A percentile compares a stretch with the other conserved stretches of the same genome.
These are phyloP conservation scores for Fibroporia radiculosa DNA, from an alignment of 768 basidiomycete species.

Conservation along the genomic window DNA sequence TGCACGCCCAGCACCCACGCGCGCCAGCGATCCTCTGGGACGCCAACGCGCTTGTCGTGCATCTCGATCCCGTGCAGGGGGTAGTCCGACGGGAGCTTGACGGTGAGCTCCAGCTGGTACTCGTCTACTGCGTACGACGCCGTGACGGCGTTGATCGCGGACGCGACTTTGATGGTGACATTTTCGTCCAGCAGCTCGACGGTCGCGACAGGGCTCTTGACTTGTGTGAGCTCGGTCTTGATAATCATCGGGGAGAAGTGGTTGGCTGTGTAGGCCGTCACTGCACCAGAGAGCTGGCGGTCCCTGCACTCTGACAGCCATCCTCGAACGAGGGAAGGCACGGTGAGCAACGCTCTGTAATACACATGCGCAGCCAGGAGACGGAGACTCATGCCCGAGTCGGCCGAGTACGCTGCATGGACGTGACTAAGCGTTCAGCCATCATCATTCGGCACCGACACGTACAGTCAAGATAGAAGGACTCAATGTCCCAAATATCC, in stretches of 20 bases:
- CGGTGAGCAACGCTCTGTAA: conserved; percentile 74
- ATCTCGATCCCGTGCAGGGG: conserved; percentile 85
- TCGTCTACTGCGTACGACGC: conserved; percentile 88
- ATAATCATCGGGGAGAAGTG: conserved; percentile 90
- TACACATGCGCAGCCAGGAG: conserved; percentile 83
- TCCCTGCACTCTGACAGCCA: conserved; percentile 90
- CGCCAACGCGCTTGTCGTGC: conserved; percentile 81
- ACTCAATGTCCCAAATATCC: conserved; percentile 80
- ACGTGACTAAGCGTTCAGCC: too few species aligned
- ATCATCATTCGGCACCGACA: too few species aligned
- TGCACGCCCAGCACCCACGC: conserved; percentile 91
- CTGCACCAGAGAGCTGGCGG: conserved; percentile 70
- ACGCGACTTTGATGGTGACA: conserved; percentile 70
- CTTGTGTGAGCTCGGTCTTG: conserved; percentile 67
- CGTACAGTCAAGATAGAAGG: conserved; percentile 71
- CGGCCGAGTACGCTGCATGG: conserved; percentile 49
- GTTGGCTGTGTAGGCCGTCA: conserved; percentile 71
- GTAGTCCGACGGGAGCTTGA: conserved; percentile 86
- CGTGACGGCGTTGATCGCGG: conserved; percentile 69
- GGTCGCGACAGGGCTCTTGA: conserved; percentile 46
- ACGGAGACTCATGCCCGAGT: conserved; percentile 41
- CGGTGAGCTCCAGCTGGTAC: conserved; percentile 80
- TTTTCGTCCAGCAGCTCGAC: conserved; percentile 69
- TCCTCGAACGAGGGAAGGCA: conserved; percentile 77
- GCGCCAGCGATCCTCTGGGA: conserved; percentile 85